Base-by-base conservation (phyloP, 768 basidiomycete genomes). In the Termitomyces sp. region DNA sequence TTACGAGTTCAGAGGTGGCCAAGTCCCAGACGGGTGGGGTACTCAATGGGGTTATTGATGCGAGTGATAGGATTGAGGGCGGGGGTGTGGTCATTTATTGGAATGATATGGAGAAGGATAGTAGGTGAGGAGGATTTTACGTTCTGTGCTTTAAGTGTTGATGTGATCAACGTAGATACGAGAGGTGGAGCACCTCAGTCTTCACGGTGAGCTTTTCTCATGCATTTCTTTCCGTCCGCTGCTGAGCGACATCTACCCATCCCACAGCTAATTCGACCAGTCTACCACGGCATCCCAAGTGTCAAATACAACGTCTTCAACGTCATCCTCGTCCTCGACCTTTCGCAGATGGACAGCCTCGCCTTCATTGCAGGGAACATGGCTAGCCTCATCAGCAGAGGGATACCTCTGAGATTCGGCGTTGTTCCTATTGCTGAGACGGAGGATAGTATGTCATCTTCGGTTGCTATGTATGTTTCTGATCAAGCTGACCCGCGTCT, bases 71-170 rank as follows among this genome's bases (percentile, higher is more conserved):
- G 18, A 65, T 68, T 3, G 97, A 99, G 68, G 92, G 82, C 1
- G 93, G 88, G 0, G 79, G 74, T 36, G 79, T 89, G 4, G 80
- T 95, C 39, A 67, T 87, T 0, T 98, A 91, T 84, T 91, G 89
- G 88, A 99, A 98, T 70, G 87, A 99, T 67, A 72, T 98, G 20
- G 88, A 92, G 74, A 89, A 84, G 61, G 97, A 98, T 71, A 76
- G 73, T 40, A 78, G 85, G 78, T 93, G 74, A 59, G 76, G 66
- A 1, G 69, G 65, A 63, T 59, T 57, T 5, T 39, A 33, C 57
- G 22, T n/a, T 52, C 18, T 37, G 1, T 42, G n/a, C 34, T 5
- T 46, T 51, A 14, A 24, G 46, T 24, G 42, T 55, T 39, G 44
- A 60, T 10, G 5, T 18, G 32, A 18, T 13, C 32, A n/a, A n/a